These are phyloP conservation scores for Colletotrichum tofieldiae DNA, from an alignment of 2,329 filamentous ascomycete species.

Conservation along the genomic window DNA sequence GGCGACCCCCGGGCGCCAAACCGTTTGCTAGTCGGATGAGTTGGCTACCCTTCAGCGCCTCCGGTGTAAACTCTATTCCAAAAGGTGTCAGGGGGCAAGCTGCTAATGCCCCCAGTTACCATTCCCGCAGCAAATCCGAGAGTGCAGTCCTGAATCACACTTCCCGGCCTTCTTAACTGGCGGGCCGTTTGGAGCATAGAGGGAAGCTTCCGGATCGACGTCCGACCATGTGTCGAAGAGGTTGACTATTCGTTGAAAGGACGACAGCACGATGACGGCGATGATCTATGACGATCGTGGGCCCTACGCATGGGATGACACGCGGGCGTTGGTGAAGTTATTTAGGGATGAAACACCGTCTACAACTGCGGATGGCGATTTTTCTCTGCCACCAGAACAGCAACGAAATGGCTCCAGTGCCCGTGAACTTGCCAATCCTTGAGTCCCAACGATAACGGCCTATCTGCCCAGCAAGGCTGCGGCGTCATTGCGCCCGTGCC, in stretches of 20 bases:
- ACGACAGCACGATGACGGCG: conserved; percentile 25
- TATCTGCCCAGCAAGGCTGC: conserved; percentile 26
- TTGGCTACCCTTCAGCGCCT: conserved; percentile 9
- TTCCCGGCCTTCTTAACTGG: background rate
- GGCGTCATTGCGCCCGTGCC: conserved; percentile 9
- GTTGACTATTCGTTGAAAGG: conserved; percentile 24
- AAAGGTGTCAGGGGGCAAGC: background rate
- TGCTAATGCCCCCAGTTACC: background rate
- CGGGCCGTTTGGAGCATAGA: conserved; percentile 19
- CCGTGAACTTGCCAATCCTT: conserved; percentile 13
- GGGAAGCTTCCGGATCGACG: conserved; percentile 37
- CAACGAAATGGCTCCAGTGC: conserved; percentile 7
- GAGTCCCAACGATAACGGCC: conserved; percentile 13
- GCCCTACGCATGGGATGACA: conserved; percentile 33
- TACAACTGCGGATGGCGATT: conserved; percentile 8
- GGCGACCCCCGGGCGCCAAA: conserved; percentile 28
- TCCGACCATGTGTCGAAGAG: conserved; percentile 23
- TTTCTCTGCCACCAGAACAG: conserved; percentile 11
- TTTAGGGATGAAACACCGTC: conserved; percentile 23
- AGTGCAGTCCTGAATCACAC: background rate
- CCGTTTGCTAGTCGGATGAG: conserved; percentile 7
- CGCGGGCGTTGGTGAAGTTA: conserved; percentile 14
- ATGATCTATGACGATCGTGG: conserved; percentile 36
- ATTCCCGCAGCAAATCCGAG: conserved; percentile 14
- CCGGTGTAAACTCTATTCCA: background rate